Evolutionary conservation across 495 filamentous ascomycete species (phyloP).

Genomic region (Tuber aestivum): DNA sequence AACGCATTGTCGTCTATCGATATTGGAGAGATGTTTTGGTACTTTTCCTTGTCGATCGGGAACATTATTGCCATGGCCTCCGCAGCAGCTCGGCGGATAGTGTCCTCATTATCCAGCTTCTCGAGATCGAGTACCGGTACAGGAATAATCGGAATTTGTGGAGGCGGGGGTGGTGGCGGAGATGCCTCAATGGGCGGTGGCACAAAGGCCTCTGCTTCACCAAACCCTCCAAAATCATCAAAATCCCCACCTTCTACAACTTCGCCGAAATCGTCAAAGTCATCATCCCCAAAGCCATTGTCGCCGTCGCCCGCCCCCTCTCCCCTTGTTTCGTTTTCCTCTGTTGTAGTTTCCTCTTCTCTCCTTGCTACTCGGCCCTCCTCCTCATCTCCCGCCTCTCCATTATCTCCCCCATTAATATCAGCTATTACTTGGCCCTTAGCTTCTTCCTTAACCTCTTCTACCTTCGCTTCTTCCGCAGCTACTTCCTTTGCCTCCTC

Average conservation of each 20-base stretch:
- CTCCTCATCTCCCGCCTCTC: conserved; percentile 28
- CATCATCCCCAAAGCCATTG: conserved; percentile 61
- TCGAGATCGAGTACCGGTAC: conserved; percentile 61
- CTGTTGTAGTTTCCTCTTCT: conserved; percentile 4
- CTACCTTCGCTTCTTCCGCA: not conserved
- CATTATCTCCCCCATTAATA: conserved; percentile 43
- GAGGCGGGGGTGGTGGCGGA: conserved; percentile 47
- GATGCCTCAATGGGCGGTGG: conserved; percentile 36
- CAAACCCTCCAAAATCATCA: conserved; percentile 96
- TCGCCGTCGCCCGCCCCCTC: conserved; percentile 53
- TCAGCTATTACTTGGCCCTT: not conserved
- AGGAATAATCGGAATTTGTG: conserved; percentile 38
- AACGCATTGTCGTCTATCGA: conserved; percentile 54
- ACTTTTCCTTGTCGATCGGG: conserved; percentile 50
- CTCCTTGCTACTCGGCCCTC: not conserved
- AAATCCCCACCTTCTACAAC: conserved; percentile 67
- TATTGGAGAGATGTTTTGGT: conserved; percentile 48
- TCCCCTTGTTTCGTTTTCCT: conserved; percentile 43
- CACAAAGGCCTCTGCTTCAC: conserved; percentile 51
- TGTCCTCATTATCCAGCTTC: conserved; percentile 50
- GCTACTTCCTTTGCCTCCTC: not conserved
- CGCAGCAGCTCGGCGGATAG: conserved; percentile 50
- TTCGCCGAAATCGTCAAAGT: conserved; percentile 51
- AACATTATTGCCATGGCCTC: conserved; percentile 56
- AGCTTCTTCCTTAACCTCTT: conserved; percentile 19